These are phyloP conservation scores for Quercus variabilis DNA, from an alignment of 306 rosid genomes.

Conservation along the genomic window DNA sequence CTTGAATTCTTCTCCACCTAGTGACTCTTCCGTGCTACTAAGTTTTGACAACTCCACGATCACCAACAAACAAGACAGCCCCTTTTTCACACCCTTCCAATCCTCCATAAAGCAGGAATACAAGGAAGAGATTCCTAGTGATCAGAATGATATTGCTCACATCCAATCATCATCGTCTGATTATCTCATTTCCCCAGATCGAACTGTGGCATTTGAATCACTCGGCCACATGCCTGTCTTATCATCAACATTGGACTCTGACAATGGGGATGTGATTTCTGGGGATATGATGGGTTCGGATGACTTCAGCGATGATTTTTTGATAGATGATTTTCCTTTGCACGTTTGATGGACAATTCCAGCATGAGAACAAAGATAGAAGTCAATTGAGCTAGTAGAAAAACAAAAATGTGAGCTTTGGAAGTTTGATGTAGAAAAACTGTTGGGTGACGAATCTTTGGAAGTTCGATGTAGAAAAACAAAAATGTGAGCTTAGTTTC, in stretches of 20 bases:
- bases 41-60: not conserved
- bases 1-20: constrained; percentile 5
- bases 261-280: constrained; percentile 9
- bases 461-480: no score
- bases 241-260: constrained; percentile 25
- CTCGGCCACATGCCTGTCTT: not conserved
- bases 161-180: constrained; percentile 21
- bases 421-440: no score
- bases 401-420: no score
- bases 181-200: constrained; percentile 30
- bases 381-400: no score
- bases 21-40: not conserved
- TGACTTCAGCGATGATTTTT: constrained; percentile 7
- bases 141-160: not conserved
- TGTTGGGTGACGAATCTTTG: no score
- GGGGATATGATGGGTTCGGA: constrained; percentile 3
- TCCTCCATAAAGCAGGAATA: constrained; percentile 4
- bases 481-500: no score
- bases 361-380: no score
- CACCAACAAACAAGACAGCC: constrained; percentile 2
- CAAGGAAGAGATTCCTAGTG: not conserved
- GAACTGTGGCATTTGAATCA: constrained; percentile 15
- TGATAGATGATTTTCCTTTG: not conserved
- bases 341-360: not conserved
- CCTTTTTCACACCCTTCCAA: constrained; percentile 22